Evolutionary conservation across 805 yeast species (phyloP).

Genomic region (Metschnikowia picachoensis): DNA sequence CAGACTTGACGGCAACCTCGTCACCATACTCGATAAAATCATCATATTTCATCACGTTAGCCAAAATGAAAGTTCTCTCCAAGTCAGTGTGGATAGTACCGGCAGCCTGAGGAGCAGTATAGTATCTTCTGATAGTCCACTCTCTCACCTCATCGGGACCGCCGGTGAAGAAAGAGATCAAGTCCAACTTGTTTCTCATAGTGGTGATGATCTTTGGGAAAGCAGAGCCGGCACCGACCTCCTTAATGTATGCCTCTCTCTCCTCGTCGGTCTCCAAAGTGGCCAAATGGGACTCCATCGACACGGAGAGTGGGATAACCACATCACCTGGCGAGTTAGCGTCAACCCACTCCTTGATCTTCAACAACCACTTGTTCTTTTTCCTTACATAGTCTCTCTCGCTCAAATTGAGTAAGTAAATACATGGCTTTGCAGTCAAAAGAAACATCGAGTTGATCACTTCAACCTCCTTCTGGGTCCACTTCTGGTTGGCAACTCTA

Average conservation of each 20-base stretch:
- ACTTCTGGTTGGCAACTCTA: slow-evolving; percentile 80
- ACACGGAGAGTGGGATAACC: slow-evolving; percentile 90
- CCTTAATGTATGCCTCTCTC: slow-evolving; percentile 60
- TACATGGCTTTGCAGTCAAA: slow-evolving; percentile 93
- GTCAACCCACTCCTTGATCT: slow-evolving; percentile 89
- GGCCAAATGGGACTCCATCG: slow-evolving; percentile 70
- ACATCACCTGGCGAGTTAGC: slow-evolving; percentile 77
- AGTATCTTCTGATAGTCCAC: slow-evolving; percentile 78
- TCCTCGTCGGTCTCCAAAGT: slow-evolving; percentile 59
- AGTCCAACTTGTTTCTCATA: slow-evolving; percentile 64
- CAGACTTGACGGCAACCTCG: slow-evolving; percentile 77
- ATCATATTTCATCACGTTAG: slow-evolving; percentile 65
- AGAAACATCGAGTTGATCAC: slow-evolving; percentile 79
- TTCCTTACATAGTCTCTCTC: slow-evolving; percentile 85
- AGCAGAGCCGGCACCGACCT: slow-evolving; percentile 66
- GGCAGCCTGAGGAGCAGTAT: slow-evolving; percentile 85
- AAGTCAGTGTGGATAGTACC: slow-evolving; percentile 86
- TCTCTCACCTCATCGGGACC: slow-evolving; percentile 83
- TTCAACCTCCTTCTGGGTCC: slow-evolving; percentile 92
- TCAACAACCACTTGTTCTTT: slow-evolving; percentile 79
- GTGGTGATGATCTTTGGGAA: slow-evolving; percentile 75
- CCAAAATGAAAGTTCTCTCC: slow-evolving; percentile 75
- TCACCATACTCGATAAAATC: slow-evolving; percentile 60
- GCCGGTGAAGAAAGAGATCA: slow-evolving; percentile 84
- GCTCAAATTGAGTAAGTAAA: slow-evolving; percentile 84